phyloP scores from a whole-genome alignment of 371 early-diverging fungal genomes.

The Nematocida sp. region DNA sequence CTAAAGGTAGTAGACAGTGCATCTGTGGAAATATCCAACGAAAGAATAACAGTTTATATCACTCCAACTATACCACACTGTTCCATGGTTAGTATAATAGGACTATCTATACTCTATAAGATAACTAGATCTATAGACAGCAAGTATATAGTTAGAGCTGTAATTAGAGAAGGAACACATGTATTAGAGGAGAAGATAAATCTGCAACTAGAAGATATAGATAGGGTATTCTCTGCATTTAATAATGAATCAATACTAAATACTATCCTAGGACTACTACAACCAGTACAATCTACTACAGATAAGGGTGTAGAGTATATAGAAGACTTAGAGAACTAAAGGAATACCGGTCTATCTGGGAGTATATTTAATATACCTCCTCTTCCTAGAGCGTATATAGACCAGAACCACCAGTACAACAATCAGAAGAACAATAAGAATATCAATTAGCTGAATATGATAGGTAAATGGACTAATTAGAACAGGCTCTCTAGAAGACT shows the following conservation, averaged over 20 bases:
- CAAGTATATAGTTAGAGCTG: constrained; percentile 71
- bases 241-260: constrained; percentile 69
- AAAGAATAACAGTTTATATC: constrained; percentile 62
- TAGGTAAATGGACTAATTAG: neutral
- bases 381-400: too few species aligned
- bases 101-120: constrained; percentile 84
- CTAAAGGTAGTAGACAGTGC: constrained; percentile 66
- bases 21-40: constrained; percentile 37
- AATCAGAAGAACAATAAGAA: neutral
- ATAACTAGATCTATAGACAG: constrained; percentile 75
- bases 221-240: constrained; percentile 92
- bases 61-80: constrained; percentile 99
- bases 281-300: neutral
- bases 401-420: neutral
- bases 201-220: constrained; percentile 96
- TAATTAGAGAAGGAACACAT: constrained; percentile 82
- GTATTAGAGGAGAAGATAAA: constrained; percentile 82
- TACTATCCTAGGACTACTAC: constrained; percentile 27
- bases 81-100: constrained; percentile 96
- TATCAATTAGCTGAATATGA: neutral
- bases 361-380: too few species aligned
- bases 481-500: neutral
- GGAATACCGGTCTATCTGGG: too few species aligned
- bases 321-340: too few species aligned
- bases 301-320: too few species aligned